Conservation (phyloP, 129 eudicot genomes). For the Chrysanthemum seticuspe region DNA sequence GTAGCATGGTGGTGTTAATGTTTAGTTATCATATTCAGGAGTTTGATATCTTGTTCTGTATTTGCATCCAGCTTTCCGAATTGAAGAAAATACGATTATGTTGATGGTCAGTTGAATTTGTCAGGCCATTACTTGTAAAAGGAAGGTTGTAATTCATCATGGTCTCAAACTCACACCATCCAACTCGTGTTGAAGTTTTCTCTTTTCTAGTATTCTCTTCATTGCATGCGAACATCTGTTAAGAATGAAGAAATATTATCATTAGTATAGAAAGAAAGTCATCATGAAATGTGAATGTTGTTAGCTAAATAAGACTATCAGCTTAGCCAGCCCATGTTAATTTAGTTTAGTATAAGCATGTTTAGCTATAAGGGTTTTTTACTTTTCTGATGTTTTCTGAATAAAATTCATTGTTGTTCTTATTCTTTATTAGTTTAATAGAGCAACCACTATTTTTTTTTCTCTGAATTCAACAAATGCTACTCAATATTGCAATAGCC, state of each 20-base stretch:
- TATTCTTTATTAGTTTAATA: too few relatives aligned
- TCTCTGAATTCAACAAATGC: not conserved
- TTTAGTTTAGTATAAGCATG: too few relatives aligned
- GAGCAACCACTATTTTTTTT: too few relatives aligned
- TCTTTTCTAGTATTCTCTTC: slow-evolving; percentile 36
- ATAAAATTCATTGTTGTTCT: too few relatives aligned
- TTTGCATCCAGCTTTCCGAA: not conserved
- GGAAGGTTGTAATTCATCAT: not conserved
- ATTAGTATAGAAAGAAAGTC: slow-evolving; percentile 9
- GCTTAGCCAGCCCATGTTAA: too few relatives aligned
- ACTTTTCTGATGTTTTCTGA: too few relatives aligned
- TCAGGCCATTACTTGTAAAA: not conserved
- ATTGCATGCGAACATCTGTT: slow-evolving; percentile 55
- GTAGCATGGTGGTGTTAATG: not conserved
- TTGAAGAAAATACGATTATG: not conserved
- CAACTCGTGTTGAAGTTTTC: slow-evolving; percentile 17
- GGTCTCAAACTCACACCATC: slow-evolving; percentile 9
- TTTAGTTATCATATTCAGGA: not conserved
- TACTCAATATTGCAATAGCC: not conserved
- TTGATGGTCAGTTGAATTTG: not conserved
- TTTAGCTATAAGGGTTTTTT: too few relatives aligned
- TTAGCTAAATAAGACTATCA: too few relatives aligned
- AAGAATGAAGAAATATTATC: slow-evolving; percentile 7
- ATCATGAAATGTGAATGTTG: not conserved
- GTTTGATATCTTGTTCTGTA: slow-evolving; percentile 2